These are phyloP conservation scores for Ceratocystiopsis brevicomis DNA, from an alignment of 2,329 filamentous ascomycete genomes.

Conservation along the genomic window DNA sequence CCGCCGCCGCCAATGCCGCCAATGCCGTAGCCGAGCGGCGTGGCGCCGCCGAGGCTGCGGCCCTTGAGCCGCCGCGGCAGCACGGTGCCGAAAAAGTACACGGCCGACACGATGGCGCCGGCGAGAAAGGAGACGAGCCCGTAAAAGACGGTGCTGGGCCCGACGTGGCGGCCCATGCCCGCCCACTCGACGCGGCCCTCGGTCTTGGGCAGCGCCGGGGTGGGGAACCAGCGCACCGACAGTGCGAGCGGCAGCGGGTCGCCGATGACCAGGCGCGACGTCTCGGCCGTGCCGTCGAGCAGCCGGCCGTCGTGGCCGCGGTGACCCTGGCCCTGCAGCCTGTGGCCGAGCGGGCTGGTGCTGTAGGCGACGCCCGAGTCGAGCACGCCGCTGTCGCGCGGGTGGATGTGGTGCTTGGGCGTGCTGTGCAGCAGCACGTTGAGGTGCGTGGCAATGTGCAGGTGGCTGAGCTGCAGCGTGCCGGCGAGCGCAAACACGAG, in stretches of 20 bases:
- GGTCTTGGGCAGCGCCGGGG: slow-evolving; percentile 48
- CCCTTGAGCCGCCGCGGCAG: slow-evolving; percentile 34
- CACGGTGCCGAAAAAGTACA: slow-evolving; percentile 42
- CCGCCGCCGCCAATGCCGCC: slow-evolving; percentile 23
- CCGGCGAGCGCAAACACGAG: slow-evolving; percentile 78
- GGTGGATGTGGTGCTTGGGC: slow-evolving; percentile 42
- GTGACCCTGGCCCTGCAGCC: too few species aligned
- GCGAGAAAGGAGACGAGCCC: slow-evolving; percentile 38
- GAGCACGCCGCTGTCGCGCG: slow-evolving; percentile 55
- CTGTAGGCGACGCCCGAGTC: slow-evolving; percentile 80
- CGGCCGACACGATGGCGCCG: slow-evolving; percentile 31
- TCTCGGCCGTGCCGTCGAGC: slow-evolving; percentile 8
- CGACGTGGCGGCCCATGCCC: slow-evolving; percentile 44
- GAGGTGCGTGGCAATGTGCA: slow-evolving; percentile 77
- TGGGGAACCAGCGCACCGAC: slow-evolving; percentile 73
- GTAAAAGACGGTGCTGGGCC: slow-evolving; percentile 45
- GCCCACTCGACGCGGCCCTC: slow-evolving; percentile 47
- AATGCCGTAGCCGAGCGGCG: slow-evolving; percentile 36
- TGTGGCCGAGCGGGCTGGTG: slow-evolving; percentile 48
- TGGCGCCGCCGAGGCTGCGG: slow-evolving; percentile 34
- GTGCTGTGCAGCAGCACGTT: slow-evolving; percentile 69
- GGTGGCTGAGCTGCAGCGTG: slow-evolving; percentile 69
- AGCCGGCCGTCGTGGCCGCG: slow-evolving; percentile 7
- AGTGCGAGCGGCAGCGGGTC: slow-evolving; percentile 65
- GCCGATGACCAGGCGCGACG: slow-evolving; percentile 62